These are phyloP conservation scores for Dendrobium chrysotoxum DNA, from an alignment of 106 monocot species.

Conservation along the genomic window DNA sequence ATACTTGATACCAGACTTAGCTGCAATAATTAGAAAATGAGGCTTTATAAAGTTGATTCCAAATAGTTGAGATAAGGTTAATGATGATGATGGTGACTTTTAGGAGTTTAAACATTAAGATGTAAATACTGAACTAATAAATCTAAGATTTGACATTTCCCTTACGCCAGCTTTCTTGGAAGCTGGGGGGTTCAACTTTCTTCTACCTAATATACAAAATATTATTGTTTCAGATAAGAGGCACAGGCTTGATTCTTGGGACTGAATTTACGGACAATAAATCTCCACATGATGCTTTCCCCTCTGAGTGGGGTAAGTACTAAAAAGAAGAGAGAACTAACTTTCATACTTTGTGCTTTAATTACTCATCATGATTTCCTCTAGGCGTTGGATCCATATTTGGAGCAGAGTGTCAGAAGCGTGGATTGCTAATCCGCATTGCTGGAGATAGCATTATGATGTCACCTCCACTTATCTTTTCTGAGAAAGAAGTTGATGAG, in stretches of 20 bases:
- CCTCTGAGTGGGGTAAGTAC: conserved; percentile 83
- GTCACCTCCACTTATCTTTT: conserved; percentile 76
- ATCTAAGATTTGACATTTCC: not conserved
- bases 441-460: conserved; percentile 89
- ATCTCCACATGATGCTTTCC: conserved; percentile 74
- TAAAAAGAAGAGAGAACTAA: not conserved
- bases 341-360: not conserved
- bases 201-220: not conserved
- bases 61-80: not conserved
- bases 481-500: conserved; percentile 66
- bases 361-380: not conserved
- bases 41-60: not conserved
- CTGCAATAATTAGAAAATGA: not conserved
- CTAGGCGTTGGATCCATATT: conserved; percentile 86
- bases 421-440: conserved; percentile 76
- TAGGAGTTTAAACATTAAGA: not conserved
- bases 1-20: not conserved
- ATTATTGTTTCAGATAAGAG: conserved; percentile 56
- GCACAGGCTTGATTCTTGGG: conserved; percentile 79
- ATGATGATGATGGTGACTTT: not conserved
- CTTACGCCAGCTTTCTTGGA: not conserved
- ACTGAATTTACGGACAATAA: conserved; percentile 92
- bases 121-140: not conserved
- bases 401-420: conserved; percentile 81
- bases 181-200: not conserved